phyloP scores from a whole-genome alignment of 208 protist species.

The Acanthamoeba quina region DNA sequence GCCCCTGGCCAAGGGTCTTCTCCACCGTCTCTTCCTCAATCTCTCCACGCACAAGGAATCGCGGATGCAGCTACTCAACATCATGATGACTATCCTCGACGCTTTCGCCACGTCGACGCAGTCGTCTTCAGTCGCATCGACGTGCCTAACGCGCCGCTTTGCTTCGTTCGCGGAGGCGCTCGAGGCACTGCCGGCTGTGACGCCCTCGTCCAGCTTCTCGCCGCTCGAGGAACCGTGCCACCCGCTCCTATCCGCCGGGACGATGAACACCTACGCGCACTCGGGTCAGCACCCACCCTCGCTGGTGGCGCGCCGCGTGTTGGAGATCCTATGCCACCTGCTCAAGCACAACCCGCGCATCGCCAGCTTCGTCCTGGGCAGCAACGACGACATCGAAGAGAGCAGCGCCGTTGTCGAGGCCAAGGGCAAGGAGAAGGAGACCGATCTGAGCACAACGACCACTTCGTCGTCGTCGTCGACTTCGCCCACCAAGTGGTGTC shows the following conservation, averaged over 20 bases:
- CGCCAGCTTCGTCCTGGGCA: slow-evolving; percentile 63
- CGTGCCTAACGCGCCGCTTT: background rate
- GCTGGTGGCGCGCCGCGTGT: slow-evolving; percentile 41
- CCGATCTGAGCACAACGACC: background rate
- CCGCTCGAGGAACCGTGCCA: slow-evolving; percentile 54
- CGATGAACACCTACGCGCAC: slow-evolving; percentile 62
- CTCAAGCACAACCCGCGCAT: slow-evolving; percentile 72
- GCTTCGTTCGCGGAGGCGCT: slow-evolving; percentile 67
- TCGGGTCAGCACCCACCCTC: slow-evolving; percentile 66
- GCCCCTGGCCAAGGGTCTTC: slow-evolving; percentile 68
- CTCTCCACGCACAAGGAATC: slow-evolving; percentile 64
- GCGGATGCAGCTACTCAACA: slow-evolving; percentile 66
- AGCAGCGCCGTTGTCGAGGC: background rate
- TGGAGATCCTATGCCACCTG: slow-evolving; percentile 71
- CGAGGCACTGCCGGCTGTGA: slow-evolving; percentile 22
- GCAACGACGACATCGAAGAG: background rate
- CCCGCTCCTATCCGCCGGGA: slow-evolving; percentile 48
- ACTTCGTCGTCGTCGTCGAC: background rate
- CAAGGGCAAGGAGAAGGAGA: background rate
- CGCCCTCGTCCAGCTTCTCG: slow-evolving; percentile 61
- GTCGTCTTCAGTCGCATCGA: background rate
- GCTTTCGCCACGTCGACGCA: background rate
- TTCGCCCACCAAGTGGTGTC: slow-evolving; percentile 39
- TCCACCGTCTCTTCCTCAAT: slow-evolving; percentile 74
- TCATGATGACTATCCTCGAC: slow-evolving; percentile 64